Evolutionary conservation across 2,329 filamentous ascomycete species (phyloP), one percentile per base, ranked within the genome.

Genomic region (Cladosporium oxysporum): DNA sequence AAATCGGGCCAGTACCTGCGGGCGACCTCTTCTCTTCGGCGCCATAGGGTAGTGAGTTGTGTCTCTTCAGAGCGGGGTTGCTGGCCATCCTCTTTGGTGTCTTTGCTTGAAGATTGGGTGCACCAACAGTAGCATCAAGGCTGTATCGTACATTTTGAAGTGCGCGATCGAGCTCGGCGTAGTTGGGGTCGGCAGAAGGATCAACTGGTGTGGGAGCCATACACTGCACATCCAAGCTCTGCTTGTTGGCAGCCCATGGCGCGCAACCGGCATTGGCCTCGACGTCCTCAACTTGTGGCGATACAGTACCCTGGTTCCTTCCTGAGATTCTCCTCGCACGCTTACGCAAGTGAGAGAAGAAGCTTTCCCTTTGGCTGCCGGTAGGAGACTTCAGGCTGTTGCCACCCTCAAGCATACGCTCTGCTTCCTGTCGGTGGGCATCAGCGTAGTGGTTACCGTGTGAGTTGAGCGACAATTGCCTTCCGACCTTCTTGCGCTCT

Each of bases 301-400:
- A 91, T 66, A 90, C 87, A 8, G 92, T 90, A 16, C 88, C 89
- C 76, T 94, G 91, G 75, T 97, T 93, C 66, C 94, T 89, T 57
- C 95, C 95, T 29, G 95, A 99, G 67, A 99, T 89, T 71, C 95
- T 87, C 71, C 95, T 88, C 31, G 96, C 95, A 61, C 94, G 90
- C 80, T 99, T 99, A 65, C 95, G 88, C 8, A 99, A 85, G 76
- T 99, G 95, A 0, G 95, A 98, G 80, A 99, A 99, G 83, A 99
- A 99, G 78, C 95, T 92, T 78, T 99, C 95, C 76, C 96, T 96
- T 65, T 93, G 91, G 21, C 87, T 91, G 72, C 86, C 89, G 0
- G 90, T 88, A 4, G 93, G 92, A 6, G 92, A 95, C 18, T 86
- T 88, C 28, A 93, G 82, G 26, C 89, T 91, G 37, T 85, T 86